phyloP scores from a whole-genome alignment of 306 rosid species.

The Glycyrrhiza uralensis region DNA sequence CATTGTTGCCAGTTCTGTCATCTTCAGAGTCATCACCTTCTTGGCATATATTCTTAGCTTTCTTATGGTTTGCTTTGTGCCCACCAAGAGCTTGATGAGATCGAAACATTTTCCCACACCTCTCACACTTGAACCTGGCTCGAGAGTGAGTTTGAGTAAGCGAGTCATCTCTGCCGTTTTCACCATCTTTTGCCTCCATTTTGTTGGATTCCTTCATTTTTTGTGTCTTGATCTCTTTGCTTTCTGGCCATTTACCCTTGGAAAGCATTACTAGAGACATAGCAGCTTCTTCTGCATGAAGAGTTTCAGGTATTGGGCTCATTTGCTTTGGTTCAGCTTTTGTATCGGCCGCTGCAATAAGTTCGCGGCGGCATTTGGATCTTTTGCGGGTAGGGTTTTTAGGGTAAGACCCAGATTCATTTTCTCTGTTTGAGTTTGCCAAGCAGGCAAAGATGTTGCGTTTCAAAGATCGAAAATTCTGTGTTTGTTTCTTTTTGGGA shows the following conservation, averaged over 20 bases:
- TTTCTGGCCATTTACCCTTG: constrained; percentile 34
- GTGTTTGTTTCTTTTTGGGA: neutral
- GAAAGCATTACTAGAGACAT: constrained; percentile 38
- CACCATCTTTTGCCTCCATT: constrained; percentile 1
- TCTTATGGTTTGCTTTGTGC: constrained; percentile 58
- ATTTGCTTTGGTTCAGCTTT: neutral
- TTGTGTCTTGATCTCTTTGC: neutral
- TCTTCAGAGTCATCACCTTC: neutral
- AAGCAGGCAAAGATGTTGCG: neutral
- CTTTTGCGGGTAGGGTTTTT: constrained; percentile 36
- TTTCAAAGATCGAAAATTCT: constrained; percentile 11
- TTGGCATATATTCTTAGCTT: neutral
- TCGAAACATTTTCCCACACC: constrained; percentile 38
- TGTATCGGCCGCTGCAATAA: neutral
- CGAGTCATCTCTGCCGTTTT: neutral
- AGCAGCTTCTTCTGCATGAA: constrained; percentile 42
- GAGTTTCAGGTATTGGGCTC: constrained; percentile 20
- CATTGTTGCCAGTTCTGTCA: neutral
- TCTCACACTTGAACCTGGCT: constrained; percentile 39
- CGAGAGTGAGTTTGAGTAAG: neutral
- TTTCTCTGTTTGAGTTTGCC: constrained; percentile 5
- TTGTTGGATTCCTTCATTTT: neutral
- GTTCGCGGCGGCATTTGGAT: constrained; percentile 38
- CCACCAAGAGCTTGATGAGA: constrained; percentile 69
- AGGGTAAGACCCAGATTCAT: neutral